Base-by-base conservation (phyloP, 371 early-diverging fungal species). In the Mucor racemosus region DNA sequence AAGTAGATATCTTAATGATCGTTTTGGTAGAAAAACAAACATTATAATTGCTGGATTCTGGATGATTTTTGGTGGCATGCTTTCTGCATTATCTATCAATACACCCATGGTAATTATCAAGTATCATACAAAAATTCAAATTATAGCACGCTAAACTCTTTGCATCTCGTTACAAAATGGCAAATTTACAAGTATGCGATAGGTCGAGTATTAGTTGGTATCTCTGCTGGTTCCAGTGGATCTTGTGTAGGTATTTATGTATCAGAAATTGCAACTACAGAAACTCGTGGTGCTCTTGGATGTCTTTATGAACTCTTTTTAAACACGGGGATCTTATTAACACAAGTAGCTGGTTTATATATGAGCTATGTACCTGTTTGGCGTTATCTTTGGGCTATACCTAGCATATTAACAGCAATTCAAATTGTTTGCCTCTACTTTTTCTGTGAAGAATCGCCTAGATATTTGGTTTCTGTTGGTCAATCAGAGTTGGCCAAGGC, bases 191-290 rank as follows among this genome's bases (percentile, higher is more conserved):
- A 77, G 80, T 80, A 80, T 59, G 70, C 75, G 40, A 41, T 86
- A 19, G 97, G 95, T 15, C 86, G 99, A 46, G 84, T 94, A 63
- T 62, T 97, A 38, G 86, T 88, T 35, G 99, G 99, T 48, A 53
- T 97, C 58, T 96, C 89, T 13, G 85, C 89, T 50, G 98, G 97
- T n/a, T 82, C 88, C 74, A 76, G 69, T n/a, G 81, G 81, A 13
- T 76, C 81, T 14, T 76, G 75, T 19, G 75, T 76, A 17, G 75
- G 76, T 5, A 81, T 91, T 63, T 98, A 96, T 75, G 83, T 97
- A 33, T 86, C 90, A 5, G 94, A 96, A 74, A 86, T 97, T 39
- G 85, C 95, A 8, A 92, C 97, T 0, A 76, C 82, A 8, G 79
- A 80, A 36, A 76, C 77, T 53, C 86, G 95, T 21, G 98, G 97